Evolutionary conservation across 768 basidiomycete species (phyloP).

Genomic region (Phaeolepiota aurea): DNA sequence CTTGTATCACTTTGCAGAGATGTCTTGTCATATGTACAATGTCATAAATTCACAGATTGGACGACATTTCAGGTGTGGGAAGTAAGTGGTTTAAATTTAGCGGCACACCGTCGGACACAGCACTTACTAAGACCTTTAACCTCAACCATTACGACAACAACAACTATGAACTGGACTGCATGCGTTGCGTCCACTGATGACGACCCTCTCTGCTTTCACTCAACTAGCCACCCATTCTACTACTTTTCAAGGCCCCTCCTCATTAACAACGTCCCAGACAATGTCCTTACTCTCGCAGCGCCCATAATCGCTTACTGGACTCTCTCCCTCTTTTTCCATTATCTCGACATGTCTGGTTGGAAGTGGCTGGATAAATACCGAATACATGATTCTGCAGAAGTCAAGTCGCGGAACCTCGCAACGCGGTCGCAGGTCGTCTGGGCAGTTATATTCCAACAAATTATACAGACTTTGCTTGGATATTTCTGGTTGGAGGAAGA

Average conservation of each 20-base stretch:
- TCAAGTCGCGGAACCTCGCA: slow-evolving; percentile 65
- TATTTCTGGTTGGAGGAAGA: slow-evolving; percentile 49
- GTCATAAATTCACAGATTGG: neutral
- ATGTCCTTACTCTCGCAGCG: slow-evolving; percentile 57
- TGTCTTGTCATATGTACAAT: neutral
- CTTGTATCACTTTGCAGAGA: slow-evolving; percentile 3
- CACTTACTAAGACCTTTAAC: too few relatives aligned
- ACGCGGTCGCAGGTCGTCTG: slow-evolving; percentile 62
- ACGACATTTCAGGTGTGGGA: neutral
- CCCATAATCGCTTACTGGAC: slow-evolving; percentile 85
- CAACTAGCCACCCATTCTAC: slow-evolving; percentile 43
- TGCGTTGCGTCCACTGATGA: slow-evolving; percentile 24
- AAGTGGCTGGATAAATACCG: slow-evolving; percentile 75
- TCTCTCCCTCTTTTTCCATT: slow-evolving; percentile 71
- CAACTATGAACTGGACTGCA: slow-evolving; percentile 27
- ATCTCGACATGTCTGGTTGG: slow-evolving; percentile 71
- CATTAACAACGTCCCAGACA: slow-evolving; percentile 59
- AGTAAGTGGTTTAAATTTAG: too few relatives aligned
- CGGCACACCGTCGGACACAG: too few relatives aligned
- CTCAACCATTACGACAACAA: slow-evolving; percentile 6
- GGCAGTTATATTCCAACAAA: slow-evolving; percentile 83
- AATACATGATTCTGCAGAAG: slow-evolving; percentile 83
- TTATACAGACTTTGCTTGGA: slow-evolving; percentile 75
- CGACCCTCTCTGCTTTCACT: slow-evolving; percentile 26
- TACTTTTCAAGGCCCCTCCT: slow-evolving; percentile 35